Conservation (phyloP, 164 flowering plant species). For the Stephania cephalantha region DNA sequence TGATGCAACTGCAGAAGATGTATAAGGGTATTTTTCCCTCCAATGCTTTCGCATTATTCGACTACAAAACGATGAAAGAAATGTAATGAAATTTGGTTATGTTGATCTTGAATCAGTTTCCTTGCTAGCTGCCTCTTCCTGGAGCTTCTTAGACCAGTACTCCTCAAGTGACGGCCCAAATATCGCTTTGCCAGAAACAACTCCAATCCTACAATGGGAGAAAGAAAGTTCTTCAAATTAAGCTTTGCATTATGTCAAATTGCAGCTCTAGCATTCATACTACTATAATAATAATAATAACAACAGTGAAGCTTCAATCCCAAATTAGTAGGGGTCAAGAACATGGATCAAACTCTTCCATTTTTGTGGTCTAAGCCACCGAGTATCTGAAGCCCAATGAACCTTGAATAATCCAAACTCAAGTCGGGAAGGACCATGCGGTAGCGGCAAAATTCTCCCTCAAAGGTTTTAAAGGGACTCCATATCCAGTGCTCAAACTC, state of each 20-base stretch:
- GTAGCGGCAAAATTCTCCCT: too few relatives aligned
- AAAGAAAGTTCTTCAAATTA: not conserved
- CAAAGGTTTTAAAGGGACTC: too few relatives aligned
- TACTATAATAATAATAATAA: too few relatives aligned
- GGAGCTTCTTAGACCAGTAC: conserved; percentile 78
- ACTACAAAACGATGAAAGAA: not conserved
- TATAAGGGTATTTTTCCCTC: not conserved
- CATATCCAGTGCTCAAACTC: too few relatives aligned
- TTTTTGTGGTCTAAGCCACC: too few relatives aligned
- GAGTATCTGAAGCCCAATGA: too few relatives aligned
- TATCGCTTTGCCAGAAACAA: conserved; percentile 87
- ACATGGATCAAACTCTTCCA: too few relatives aligned
- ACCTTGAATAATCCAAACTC: too few relatives aligned
- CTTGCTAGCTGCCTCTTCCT: conserved; percentile 72
- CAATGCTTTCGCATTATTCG: not conserved
- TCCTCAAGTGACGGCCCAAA: conserved; percentile 97
- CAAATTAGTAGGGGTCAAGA: too few relatives aligned
- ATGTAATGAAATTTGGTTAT: conserved; percentile 11
- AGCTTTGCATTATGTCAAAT: not conserved
- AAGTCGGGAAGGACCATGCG: too few relatives aligned
- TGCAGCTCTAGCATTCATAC: too few relatives aligned
- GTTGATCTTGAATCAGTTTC: conserved; percentile 40
- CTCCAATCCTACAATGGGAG: conserved; percentile 56
- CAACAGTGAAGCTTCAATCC: too few relatives aligned
- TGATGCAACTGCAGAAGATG: not conserved